phyloP scores from a whole-genome alignment of 106 monocot genomes.

The Dendrobium officinale region DNA sequence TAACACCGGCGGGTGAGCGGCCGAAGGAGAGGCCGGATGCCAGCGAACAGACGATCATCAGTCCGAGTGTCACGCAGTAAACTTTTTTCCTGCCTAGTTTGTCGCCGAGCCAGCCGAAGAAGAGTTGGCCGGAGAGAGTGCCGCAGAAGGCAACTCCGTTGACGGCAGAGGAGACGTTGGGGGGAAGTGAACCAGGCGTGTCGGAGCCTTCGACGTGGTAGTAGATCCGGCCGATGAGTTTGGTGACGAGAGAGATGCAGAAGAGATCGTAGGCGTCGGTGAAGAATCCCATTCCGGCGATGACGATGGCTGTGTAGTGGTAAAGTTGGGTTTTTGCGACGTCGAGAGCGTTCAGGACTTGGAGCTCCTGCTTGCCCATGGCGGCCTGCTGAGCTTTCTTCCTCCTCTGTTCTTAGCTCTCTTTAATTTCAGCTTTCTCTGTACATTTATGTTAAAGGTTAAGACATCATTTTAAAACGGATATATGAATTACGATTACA shows the following conservation, averaged over 20 bases:
- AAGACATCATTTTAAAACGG: too few relatives aligned
- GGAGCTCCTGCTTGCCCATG: conserved; percentile 11
- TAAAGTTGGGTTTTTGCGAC: conserved; percentile 77
- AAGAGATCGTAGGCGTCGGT: conserved; percentile 45
- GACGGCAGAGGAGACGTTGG: conserved; percentile 11
- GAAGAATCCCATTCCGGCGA: conserved; percentile 93
- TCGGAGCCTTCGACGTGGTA: conserved; percentile 9
- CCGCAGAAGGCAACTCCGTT: conserved; percentile 17
- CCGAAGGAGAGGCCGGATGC: conserved; percentile 60
- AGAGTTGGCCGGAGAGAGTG: conserved; percentile 32
- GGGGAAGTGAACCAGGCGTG: conserved; percentile 7
- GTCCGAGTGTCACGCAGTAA: conserved; percentile 48
- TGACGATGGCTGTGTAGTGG: conserved; percentile 79
- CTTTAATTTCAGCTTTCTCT: background rate
- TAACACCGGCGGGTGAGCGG: conserved; percentile 16
- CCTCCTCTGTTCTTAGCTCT: background rate
- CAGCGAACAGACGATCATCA: conserved; percentile 54
- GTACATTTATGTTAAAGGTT: too few relatives aligned
- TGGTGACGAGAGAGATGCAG: conserved; percentile 18
- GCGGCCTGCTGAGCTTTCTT: background rate
- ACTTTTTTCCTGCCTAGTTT: conserved; percentile 51
- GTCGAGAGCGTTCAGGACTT: conserved; percentile 65
- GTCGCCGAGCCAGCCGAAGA: conserved; percentile 64
- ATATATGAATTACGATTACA: too few relatives aligned
- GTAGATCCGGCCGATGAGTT: conserved; percentile 18